Evolutionary conservation across 768 basidiomycete species (phyloP), one percentile per base, ranked within the genome.

Genomic region (Floccularia luteovirens): DNA sequence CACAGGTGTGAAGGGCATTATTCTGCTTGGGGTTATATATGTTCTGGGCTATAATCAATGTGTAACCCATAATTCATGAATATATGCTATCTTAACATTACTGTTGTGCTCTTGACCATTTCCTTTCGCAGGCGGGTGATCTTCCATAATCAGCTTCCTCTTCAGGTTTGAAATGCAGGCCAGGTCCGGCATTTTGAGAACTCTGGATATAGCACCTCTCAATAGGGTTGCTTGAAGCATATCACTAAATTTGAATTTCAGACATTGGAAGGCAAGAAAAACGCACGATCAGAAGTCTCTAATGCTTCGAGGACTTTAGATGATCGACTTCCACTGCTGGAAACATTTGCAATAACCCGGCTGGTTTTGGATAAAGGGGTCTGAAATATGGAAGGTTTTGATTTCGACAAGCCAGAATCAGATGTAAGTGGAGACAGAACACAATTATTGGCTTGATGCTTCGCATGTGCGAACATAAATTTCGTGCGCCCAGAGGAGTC

Each of bases 211-310:
- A 6, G 61, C 49, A 21, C 59, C 57, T 49, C 66, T 54, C 36
- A 66, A 43, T 24, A 60, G 59, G 17, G 56, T 42, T 3, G 67
- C 69, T 70, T 32, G 13, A n/a, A 13, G 23, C 6, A 14, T 40
- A 14, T 31, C 32, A 21, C 33, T 35, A 25, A 32, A 36, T 37
- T 24, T 24, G 24, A 19, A 13, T 11, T 36, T 20, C 12, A 4
- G 34, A 11, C 34, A 13, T 24, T 25, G 21, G 7, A 22, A 23
- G 23, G n/a, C 30, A 35, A 23, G 17, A 30, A n/a, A 10, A 17
- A 55, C 71, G 50, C 45, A 73, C 73, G 67, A 48, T 73, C 68
- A 17, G 49, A 50, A 10, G 55, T 57, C 49, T 75, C 72, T 23
- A 75, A 50, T 1, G 54, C 58, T 25, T 67, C 59, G 8, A 72